Percentiles rank a stretch among this genome's conserved stretches.
Evolutionary conservation across 495 filamentous ascomycete genomes (phyloP).

Genomic region (Xylaria telfairii): DNA sequence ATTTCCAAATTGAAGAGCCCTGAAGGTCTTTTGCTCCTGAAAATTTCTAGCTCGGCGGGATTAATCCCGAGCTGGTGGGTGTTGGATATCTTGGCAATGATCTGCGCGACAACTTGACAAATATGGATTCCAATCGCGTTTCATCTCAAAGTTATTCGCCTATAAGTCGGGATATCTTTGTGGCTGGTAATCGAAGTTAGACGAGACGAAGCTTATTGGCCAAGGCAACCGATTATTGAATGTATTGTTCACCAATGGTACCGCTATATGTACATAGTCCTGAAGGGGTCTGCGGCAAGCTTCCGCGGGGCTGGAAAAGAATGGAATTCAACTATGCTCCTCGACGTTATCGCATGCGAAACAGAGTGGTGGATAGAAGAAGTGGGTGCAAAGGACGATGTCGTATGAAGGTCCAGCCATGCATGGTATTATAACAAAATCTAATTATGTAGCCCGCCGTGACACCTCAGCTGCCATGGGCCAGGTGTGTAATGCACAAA

Average conservation of each 20-base stretch:
- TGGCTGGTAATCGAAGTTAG: neutral
- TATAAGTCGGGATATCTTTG: neutral
- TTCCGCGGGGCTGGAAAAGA: neutral
- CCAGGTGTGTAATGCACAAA: constrained; percentile 21
- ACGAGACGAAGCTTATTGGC: neutral
- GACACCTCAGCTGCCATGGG: neutral
- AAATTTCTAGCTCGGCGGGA: constrained; percentile 11
- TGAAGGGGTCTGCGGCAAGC: neutral
- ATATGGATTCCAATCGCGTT: neutral
- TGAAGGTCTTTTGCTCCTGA: neutral
- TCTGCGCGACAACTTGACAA: neutral
- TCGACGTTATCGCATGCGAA: neutral
- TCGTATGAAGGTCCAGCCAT: constrained; percentile 26
- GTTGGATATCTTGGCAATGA: constrained; percentile 13
- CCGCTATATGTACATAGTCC: neutral
- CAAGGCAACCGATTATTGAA: neutral
- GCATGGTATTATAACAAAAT: constrained; percentile 25
- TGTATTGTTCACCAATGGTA: neutral
- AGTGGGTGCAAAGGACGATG: neutral
- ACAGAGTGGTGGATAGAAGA: no score
- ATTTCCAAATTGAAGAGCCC: neutral
- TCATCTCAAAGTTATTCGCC: neutral
- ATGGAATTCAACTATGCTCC: constrained; percentile 1
- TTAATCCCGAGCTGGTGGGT: constrained; percentile 16
- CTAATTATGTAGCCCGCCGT: constrained; percentile 23